Percentiles rank a stretch among this genome's conserved stretches.
Evolutionary conservation across 192 early-diverging fungal genomes (phyloP).

Genomic region (Backusella mclennaniae): DNA sequence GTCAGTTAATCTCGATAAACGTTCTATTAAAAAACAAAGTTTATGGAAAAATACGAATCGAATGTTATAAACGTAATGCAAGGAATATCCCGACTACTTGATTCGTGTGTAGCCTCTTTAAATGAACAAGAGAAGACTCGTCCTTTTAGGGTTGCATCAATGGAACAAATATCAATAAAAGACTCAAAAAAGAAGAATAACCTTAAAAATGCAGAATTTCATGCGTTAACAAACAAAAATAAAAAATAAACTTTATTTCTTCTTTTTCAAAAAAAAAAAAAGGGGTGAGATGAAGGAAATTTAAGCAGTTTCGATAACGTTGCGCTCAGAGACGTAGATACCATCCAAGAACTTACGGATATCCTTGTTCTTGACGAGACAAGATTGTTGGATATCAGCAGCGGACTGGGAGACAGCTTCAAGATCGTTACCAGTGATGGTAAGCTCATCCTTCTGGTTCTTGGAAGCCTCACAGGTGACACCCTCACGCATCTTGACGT

Average conservation of each 20-base stretch:
- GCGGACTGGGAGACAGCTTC: conserved; percentile 94
- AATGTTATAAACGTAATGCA: neutral
- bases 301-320: conserved; percentile 51
- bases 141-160: neutral
- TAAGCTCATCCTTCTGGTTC: conserved; percentile 91
- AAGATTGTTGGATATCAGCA: conserved; percentile 93
- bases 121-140: neutral
- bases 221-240: neutral
- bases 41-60: neutral
- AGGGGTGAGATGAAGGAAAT: neutral
- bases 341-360: conserved; percentile 85
- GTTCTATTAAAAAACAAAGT: neutral
- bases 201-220: neutral
- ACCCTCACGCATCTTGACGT: conserved; percentile 83
- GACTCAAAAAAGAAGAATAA: too few relatives aligned
- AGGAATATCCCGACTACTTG: neutral
- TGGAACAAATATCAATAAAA: neutral
- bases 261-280: neutral
- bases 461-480: conserved; percentile 76
- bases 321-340: conserved; percentile 46
- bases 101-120: neutral
- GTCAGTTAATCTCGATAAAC: neutral
- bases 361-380: conserved; percentile 97
- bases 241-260: neutral
- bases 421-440: conserved; percentile 90